Evolutionary conservation across 1,284 basidiomycete species (phyloP).

Genomic region (Spongispora temasekensis): DNA sequence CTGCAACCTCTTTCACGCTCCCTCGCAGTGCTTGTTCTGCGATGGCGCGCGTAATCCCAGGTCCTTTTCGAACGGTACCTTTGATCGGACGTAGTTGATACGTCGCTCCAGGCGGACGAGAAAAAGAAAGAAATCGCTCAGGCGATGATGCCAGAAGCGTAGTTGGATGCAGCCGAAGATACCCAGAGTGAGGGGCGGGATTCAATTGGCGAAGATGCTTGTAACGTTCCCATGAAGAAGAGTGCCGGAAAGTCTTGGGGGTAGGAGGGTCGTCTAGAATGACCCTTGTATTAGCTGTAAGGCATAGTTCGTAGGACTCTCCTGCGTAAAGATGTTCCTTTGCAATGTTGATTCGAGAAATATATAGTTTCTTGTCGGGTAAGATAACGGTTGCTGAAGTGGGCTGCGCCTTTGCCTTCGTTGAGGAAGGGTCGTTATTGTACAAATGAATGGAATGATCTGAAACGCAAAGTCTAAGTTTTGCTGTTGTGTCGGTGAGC

Average conservation of each 20-base stretch:
- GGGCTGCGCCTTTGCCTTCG: conserved; percentile 30
- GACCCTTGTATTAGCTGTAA: conserved; percentile 78
- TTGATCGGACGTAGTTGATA: conserved; percentile 96
- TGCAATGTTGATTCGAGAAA: conserved; percentile 69
- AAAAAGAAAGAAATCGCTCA: conserved; percentile 91
- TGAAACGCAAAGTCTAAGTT: conserved; percentile 25
- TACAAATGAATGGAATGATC: conserved; percentile 26
- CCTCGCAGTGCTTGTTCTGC: conserved; percentile 68
- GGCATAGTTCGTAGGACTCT: conserved; percentile 95
- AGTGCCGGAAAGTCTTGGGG: conserved; percentile 37
- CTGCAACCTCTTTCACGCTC: conserved; percentile 91
- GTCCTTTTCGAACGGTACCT: conserved; percentile 78
- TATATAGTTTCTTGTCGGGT: conserved; percentile 66
- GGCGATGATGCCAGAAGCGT: conserved; percentile 83
- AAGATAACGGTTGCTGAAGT: conserved; percentile 42
- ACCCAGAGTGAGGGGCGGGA: conserved; percentile 91
- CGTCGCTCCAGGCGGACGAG: conserved; percentile 57
- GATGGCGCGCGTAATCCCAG: conserved; percentile 58
- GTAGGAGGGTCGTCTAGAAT: conserved; percentile 32
- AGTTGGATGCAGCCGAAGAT: conserved; percentile 68
- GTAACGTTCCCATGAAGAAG: conserved; percentile 72
- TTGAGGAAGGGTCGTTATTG: conserved; percentile 20
- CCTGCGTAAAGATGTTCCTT: conserved; percentile 81
- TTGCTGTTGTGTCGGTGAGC: conserved; percentile 45
- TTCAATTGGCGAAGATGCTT: conserved; percentile 74